Evolutionary conservation across 768 basidiomycete genomes (phyloP).

Genomic region (Boletus rex-veris): DNA sequence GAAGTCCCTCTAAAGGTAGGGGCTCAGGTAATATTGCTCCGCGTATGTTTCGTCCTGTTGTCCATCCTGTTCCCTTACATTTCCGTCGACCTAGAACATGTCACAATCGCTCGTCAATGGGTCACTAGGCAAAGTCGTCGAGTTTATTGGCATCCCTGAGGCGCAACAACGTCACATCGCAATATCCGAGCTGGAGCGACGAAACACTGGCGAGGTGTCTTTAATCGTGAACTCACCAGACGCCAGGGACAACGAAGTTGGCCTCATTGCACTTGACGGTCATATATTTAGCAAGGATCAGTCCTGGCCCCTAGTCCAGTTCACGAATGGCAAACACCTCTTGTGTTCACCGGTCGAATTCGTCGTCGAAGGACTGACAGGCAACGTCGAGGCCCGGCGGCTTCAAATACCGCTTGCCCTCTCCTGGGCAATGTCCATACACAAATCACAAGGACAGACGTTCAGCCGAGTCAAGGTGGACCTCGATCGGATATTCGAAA

Average conservation of each 20-base stretch:
- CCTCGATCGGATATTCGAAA: slow-evolving; percentile 86
- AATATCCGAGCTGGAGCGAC: slow-evolving; percentile 29
- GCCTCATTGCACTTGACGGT: slow-evolving; percentile 16
- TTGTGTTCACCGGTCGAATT: slow-evolving; percentile 36
- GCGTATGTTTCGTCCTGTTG: slow-evolving; percentile 17
- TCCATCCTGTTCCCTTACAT: background rate
- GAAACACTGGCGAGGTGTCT: slow-evolving; percentile 5
- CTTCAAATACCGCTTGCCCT: slow-evolving; percentile 76
- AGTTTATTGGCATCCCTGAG: slow-evolving; percentile 30
- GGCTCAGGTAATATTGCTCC: slow-evolving; percentile 78
- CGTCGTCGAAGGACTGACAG: slow-evolving; percentile 31
- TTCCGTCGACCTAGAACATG: slow-evolving; percentile 28
- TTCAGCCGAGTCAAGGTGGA: slow-evolving; percentile 93
- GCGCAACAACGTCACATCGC: slow-evolving; percentile 25
- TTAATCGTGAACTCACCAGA: background rate
- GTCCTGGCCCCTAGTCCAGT: slow-evolving; percentile 36
- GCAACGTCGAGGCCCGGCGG: slow-evolving; percentile 34
- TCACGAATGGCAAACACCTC: slow-evolving; percentile 29
- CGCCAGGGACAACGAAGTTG: background rate
- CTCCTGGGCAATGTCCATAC: slow-evolving; percentile 98
- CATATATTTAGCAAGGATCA: slow-evolving; percentile 15
- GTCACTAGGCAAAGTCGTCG: slow-evolving; percentile 73
- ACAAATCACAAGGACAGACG: slow-evolving; percentile 98
- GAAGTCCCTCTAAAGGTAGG: slow-evolving; percentile 52
- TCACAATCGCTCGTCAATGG: slow-evolving; percentile 68